Base-by-base conservation (phyloP, 2,329 filamentous ascomycete species). In the Ophiocordyceps camponoti-rufipedis region DNA sequence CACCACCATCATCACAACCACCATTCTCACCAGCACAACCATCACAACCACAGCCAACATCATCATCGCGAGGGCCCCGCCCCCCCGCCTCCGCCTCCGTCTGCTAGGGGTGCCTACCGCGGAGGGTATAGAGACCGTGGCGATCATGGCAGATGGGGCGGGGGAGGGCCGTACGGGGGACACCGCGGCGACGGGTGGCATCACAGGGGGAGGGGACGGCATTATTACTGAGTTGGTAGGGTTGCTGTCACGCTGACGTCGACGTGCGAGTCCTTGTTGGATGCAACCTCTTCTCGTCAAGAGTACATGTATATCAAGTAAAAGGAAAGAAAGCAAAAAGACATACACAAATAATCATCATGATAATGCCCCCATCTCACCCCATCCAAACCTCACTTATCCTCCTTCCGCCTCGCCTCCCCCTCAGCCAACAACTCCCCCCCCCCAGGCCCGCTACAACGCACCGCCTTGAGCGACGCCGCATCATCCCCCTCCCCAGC, bases 381-480 rank as follows among this genome's bases (percentile, higher is more conserved):
- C n/a, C n/a, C 7, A 38, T 16, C 33, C 23, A 3, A n/a, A 8
- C 35, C 16, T 39, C 16, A 19, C 35, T 18, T 11, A 12, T 10
- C 29, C 29, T 29, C 29, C 12, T 31, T 31, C 8, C 29, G 29
- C 29, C 29, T 31, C 29, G 29, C 9, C 29, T 31, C 29, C 35
- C 6, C 35, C 35, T 18, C 33, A 16, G 33, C 50, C 18, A 48
- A 32, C 16, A 64, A 45, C 28, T 61, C 58, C 45, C 63, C 61
- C 10, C 65, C 63, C 0, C 48, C 47, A 0, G 62, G 62, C 0
- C 62, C 64, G 43, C 59, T 62, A 1, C 57, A 55, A 53, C 56
- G 63, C 2, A 67, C 55, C 0, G 59, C 59, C 28, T 58, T 55
- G 16, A 63, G 43, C 2, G 52, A 55, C 1, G 49, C 54, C 2